Base-by-base conservation (phyloP, 2,329 filamentous ascomycete genomes). In the Aspergillus quadricinctus region DNA sequence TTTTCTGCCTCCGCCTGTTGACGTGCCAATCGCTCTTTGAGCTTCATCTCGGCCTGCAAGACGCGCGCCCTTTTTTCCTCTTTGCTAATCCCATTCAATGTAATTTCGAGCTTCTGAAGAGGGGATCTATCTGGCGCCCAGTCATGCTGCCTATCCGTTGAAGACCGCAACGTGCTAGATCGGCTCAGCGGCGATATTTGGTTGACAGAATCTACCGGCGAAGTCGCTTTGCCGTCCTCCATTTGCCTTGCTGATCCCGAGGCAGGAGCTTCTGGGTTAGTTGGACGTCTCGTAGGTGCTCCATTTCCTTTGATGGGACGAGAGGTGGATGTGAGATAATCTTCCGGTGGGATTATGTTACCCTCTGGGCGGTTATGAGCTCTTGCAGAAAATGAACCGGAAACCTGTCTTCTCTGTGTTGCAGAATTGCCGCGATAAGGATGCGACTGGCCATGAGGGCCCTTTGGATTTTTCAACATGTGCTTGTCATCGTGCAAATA, bases 61-160 rank as follows among this genome's bases (percentile, higher is more conserved):
- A 93, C 85, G 49, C 90, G 83, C 8, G 92, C 91, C 61, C 93
- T 84, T 73, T 96, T 95, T 75, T 97, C 92, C 75, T 97, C 92
- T 73, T 97, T 97, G 72, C 89, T 96, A 73, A 97, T 93, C 75
- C 89, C 92, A 73, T 88, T 89, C 68, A 97, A 82, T 66, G 90
- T 94, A 68, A 90, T 85, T 78, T 99, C 93, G 64, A 99, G 83
- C 78, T 88, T 94, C 74, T 99, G 93, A 52, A 99, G 81, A 52
- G 95, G 94, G 61, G 93, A 97, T 66, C 89, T 86, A 71, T 95
- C 88, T 56, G 88, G 82, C 67, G 93, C 89, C 75, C 89, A 84
- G 54, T 81, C 78, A 57, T 72, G 67, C 60, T 73, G 68, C 41
- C 69, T 62, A 4, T 68, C 67, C 2, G 62, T 57, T 35, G 64